phyloP scores from a whole-genome alignment of 1,139 yeast genomes.

The Debaryomycetaceae sp. region DNA sequence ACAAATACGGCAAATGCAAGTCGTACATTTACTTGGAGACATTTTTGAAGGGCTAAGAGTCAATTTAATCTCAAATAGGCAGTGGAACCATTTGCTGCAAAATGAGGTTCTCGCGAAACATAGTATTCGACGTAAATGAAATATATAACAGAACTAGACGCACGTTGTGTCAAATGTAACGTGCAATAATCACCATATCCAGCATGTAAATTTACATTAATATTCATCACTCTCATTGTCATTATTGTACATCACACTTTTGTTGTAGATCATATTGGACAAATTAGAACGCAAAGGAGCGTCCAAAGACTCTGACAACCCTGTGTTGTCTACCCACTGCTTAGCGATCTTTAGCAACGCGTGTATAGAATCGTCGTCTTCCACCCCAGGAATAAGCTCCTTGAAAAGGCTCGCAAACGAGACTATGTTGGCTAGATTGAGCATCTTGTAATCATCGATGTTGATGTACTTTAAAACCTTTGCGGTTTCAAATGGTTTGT shows the following conservation, averaged over 20 bases:
- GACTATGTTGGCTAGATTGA: constrained; percentile 33
- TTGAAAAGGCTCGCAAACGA: constrained; percentile 26
- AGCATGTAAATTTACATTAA: no score
- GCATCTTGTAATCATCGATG: constrained; percentile 11
- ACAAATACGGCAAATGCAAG: not conserved
- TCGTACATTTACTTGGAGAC: no score
- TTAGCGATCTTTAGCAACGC: constrained; percentile 23
- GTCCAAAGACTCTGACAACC: constrained; percentile 16
- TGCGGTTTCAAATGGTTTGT: constrained; percentile 15
- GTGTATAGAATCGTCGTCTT: constrained; percentile 21
- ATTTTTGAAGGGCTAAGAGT: no score
- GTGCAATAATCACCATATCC: no score
- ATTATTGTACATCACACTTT: constrained; percentile 25
- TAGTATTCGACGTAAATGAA: no score
- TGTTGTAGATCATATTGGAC: constrained; percentile 28
- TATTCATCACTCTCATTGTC: constrained; percentile 14
- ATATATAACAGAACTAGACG: no score
- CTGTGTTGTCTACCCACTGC: constrained; percentile 31
- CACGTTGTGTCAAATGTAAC: no score
- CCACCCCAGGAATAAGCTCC: constrained; percentile 17
- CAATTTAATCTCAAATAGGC: no score
- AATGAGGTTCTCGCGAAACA: no score
- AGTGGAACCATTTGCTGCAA: no score
- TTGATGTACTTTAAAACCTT: constrained; percentile 26
- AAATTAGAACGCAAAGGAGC: constrained; percentile 24